These are phyloP conservation scores for Poa pratensis DNA, from an alignment of 176 grass and related monocot genomes.

Conservation along the genomic window DNA sequence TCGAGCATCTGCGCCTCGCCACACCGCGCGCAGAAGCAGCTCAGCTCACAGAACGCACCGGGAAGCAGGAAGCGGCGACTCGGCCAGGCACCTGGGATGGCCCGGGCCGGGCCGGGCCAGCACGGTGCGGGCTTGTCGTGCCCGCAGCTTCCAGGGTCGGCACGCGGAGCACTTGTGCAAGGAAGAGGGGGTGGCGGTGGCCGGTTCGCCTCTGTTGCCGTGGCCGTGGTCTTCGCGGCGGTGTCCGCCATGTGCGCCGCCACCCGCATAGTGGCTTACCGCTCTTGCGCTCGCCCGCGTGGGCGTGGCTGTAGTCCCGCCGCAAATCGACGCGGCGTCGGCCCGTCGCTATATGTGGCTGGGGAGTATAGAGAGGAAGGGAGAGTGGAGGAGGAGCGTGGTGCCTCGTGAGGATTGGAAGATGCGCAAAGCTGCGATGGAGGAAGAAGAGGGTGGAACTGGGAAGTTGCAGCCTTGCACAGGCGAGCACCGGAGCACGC, in stretches of 20 bases:
- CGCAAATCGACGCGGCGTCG: background rate
- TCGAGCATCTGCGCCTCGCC: slow-evolving; percentile 8
- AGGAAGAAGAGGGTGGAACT: background rate
- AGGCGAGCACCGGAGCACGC: no score
- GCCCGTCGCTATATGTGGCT: background rate
- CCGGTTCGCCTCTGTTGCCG: background rate
- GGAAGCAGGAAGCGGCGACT: background rate
- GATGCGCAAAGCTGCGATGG: background rate
- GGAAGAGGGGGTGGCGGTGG: background rate
- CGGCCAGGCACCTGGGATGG: background rate
- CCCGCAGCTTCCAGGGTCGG: background rate
- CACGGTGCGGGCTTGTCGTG: slow-evolving; percentile 2
- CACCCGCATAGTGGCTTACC: background rate
- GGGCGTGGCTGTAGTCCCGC: background rate
- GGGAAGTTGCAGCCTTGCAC: no score
- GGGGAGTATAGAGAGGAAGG: background rate
- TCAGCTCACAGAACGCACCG: background rate
- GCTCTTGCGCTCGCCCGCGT: background rate
- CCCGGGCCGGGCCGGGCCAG: background rate
- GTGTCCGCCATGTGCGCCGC: background rate
- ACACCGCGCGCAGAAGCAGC: background rate
- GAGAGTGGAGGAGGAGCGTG: background rate
- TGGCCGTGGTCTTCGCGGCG: background rate
- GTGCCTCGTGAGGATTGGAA: background rate
- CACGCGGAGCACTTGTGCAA: background rate